A percentile compares a stretch with the other conserved stretches of the same genome.
Conservation (phyloP, 352 stramenopile genomes). For the Globisporangium nagaii region DNA sequence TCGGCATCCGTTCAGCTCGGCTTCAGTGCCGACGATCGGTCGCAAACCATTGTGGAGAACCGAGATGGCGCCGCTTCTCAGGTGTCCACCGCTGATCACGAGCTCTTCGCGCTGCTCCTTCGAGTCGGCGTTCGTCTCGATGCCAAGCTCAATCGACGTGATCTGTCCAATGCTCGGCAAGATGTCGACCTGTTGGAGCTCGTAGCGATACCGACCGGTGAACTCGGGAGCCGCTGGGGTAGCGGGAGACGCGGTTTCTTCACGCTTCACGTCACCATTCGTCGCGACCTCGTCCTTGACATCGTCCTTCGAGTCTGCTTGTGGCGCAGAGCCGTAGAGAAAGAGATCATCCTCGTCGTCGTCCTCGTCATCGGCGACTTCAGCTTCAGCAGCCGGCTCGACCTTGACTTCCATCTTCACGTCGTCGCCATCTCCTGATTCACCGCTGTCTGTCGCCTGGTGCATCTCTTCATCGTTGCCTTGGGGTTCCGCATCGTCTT, state of each 20-base stretch:
- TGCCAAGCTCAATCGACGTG: slow-evolving; percentile 73
- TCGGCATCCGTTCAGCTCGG: slow-evolving; percentile 72
- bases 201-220: slow-evolving; percentile 33
- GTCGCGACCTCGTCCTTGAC: slow-evolving; percentile 10
- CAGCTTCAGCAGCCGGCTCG: neutral
- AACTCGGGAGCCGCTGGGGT: neutral
- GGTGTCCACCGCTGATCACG: slow-evolving; percentile 66
- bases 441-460: slow-evolving; percentile 8
- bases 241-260: neutral
- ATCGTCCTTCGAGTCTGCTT: slow-evolving; percentile 11
- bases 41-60: slow-evolving; percentile 76
- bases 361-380: slow-evolving; percentile 28
- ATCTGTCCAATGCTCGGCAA: slow-evolving; percentile 76
- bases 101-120: slow-evolving; percentile 77
- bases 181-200: slow-evolving; percentile 57
- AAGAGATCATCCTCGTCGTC: slow-evolving; percentile 78
- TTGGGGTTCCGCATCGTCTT: slow-evolving; percentile 3
- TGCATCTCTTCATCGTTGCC: slow-evolving; percentile 12
- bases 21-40: slow-evolving; percentile 80
- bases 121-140: slow-evolving; percentile 70
- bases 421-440: neutral
- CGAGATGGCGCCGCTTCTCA: slow-evolving; percentile 59
- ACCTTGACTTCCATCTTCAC: slow-evolving; percentile 12
- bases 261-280: slow-evolving; percentile 6
- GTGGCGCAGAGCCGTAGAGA: slow-evolving; percentile 49